Base-by-base conservation (phyloP, 768 basidiomycete genomes). In the Amanita polypyramis region DNA sequence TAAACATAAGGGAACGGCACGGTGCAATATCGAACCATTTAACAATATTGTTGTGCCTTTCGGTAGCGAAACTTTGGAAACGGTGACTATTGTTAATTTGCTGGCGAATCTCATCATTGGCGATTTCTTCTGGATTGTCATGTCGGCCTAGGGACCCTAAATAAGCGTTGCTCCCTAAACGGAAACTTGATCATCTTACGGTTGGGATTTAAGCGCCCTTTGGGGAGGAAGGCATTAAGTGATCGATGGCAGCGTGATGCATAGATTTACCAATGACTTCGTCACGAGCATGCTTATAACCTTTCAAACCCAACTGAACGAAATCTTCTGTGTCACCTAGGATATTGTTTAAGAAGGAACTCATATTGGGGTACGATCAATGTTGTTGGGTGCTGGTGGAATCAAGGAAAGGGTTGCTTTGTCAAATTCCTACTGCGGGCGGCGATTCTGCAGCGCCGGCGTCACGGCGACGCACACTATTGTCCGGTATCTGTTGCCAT, bases 1-100 rank as follows among this genome's bases (percentile, higher is more conserved):
- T 30, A 25, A 21, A 8, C 15, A 79, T 44, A 12, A 33, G 33
- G 25, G 36, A 27, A 47, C 33, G 5, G 47, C 11, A 29, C 7
- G 41, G 37, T 43, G 14, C 11, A 23, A 30, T 27, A 19, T 51
- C 64, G 20, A 49, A 85, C 87, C 89, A 97, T 66, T 96, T 97
- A 37, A 86, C 82, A 29, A 71, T 67, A 60, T 93, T 93, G 9
- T 76, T 70, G 3, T 68, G 56, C 30, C 92, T 70, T 61, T 86
- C 72, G 5, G 63, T 68, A 0, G 94, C 92, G 63, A 98, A 99
- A 54, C 84, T 88, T 19, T 76, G 59, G 64, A 90, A 98, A 23
- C 94, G 78, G 67, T 99, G 96, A 10, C 70, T 64, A 0, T 75
- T 74, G 47, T 81, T 79, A 58, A 97, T 96, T 60, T 79, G 72